These are phyloP conservation scores for Chrysoporthe puriensis DNA, from an alignment of 2,329 filamentous ascomycete species.

Conservation along the genomic window DNA sequence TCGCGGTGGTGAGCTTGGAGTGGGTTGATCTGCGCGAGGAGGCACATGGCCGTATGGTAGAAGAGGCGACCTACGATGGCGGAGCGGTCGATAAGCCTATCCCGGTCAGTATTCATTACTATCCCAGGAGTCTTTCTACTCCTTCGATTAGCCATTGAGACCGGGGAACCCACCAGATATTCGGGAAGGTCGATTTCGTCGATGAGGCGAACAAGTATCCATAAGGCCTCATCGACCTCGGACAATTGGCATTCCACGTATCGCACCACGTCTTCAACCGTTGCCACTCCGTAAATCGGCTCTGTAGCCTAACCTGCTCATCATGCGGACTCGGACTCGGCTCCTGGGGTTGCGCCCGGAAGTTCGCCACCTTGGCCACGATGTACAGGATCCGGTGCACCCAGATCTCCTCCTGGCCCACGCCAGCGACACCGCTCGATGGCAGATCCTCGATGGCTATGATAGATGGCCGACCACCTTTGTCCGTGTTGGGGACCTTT, in stretches of 20 bases:
- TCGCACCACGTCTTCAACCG: slow-evolving; percentile 81
- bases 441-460: slow-evolving; percentile 21
- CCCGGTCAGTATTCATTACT: slow-evolving; percentile 10
- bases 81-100: slow-evolving; percentile 78
- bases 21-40: slow-evolving; percentile 81
- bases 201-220: slow-evolving; percentile 73
- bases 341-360: slow-evolving; percentile 69
- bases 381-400: slow-evolving; percentile 88
- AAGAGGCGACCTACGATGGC: slow-evolving; percentile 83
- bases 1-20: slow-evolving; percentile 56
- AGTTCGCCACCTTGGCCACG: slow-evolving; percentile 84
- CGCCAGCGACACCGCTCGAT: slow-evolving; percentile 44
- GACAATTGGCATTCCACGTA: slow-evolving; percentile 77
- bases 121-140: not conserved
- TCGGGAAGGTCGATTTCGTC: slow-evolving; percentile 78
- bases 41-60: slow-evolving; percentile 83
- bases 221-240: slow-evolving; percentile 85
- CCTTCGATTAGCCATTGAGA: not conserved
- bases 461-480: slow-evolving; percentile 29
- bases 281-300: slow-evolving; percentile 76
- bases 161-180: slow-evolving; percentile 69
- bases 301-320: slow-evolving; percentile 65
- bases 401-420: slow-evolving; percentile 79
- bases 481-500: slow-evolving; percentile 9
- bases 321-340: slow-evolving; percentile 61